phyloP scores from a whole-genome alignment of 2,329 filamentous ascomycete genomes.

The Pseudomassariella vexata region DNA sequence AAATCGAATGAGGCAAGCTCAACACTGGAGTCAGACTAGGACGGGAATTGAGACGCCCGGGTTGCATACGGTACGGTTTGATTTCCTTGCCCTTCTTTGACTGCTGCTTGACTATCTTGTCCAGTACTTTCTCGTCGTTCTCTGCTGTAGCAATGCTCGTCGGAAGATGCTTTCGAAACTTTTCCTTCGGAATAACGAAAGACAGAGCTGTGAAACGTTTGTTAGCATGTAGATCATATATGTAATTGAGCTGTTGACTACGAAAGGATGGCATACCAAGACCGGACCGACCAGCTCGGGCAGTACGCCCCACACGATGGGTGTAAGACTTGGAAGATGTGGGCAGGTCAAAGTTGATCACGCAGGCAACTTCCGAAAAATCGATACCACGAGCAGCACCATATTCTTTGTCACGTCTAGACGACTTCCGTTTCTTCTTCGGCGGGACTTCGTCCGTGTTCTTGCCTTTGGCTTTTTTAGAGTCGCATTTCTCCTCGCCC shows the following conservation, averaged over 20 bases:
- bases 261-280: no score
- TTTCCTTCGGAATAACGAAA: slow-evolving; percentile 78
- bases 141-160: slow-evolving; percentile 71
- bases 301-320: slow-evolving; percentile 93
- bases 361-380: slow-evolving; percentile 89
- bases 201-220: no score
- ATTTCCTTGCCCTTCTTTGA: slow-evolving; percentile 72
- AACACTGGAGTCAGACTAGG: no score
- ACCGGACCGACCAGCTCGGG: slow-evolving; percentile 81
- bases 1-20: no score
- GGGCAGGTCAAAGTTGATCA: slow-evolving; percentile 96
- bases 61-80: slow-evolving; percentile 85
- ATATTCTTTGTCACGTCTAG: slow-evolving; percentile 75
- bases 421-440: slow-evolving; percentile 60
- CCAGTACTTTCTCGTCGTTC: slow-evolving; percentile 78
- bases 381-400: slow-evolving; percentile 95
- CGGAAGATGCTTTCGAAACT: slow-evolving; percentile 84
- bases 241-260: no score
- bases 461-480: slow-evolving; percentile 24
- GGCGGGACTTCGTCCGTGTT: slow-evolving; percentile 22
- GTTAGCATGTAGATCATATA: no score
- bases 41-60: no score
- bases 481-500: slow-evolving; percentile 39
- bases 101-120: slow-evolving; percentile 75
- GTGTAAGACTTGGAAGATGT: slow-evolving; percentile 85